Conservation (phyloP, 768 basidiomycete genomes). For the Agrocybe pediades region DNA sequence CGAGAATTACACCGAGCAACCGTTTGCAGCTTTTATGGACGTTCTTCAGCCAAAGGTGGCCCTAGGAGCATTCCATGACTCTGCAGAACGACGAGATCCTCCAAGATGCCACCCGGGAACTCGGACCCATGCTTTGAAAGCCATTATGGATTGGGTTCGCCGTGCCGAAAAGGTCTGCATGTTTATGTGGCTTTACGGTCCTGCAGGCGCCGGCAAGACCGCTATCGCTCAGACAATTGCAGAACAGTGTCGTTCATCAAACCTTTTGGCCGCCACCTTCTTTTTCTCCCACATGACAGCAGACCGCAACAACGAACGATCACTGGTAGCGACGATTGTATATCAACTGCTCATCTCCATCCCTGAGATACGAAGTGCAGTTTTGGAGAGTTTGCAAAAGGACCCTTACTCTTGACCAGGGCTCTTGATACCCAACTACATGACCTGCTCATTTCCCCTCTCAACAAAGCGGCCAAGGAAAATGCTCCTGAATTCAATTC, state of each 20-base stretch:
- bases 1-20: not conserved
- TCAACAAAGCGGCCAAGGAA: not conserved
- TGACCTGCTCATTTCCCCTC: slow-evolving; percentile 5
- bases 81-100: slow-evolving; percentile 11
- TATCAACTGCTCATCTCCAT: slow-evolving; percentile 8
- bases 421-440: slow-evolving; percentile 7
- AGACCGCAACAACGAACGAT: not conserved
- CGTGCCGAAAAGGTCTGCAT: not conserved
- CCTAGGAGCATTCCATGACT: slow-evolving; percentile 12
- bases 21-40: not conserved
- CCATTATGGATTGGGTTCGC: slow-evolving; percentile 8
- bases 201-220: slow-evolving; percentile 29
- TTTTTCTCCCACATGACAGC: slow-evolving; percentile 8
- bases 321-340: slow-evolving; percentile 9
- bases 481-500: not conserved
- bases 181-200: slow-evolving; percentile 22
- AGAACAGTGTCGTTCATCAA: not conserved
- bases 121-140: slow-evolving; percentile 9
- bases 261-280: slow-evolving; percentile 8
- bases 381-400: not conserved
- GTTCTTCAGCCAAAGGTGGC: not conserved
- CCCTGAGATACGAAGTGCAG: not conserved
- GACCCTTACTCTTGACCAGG: slow-evolving; percentile 4
- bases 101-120: slow-evolving; percentile 24
- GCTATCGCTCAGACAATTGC: slow-evolving; percentile 27